Evolutionary conservation across 441 rosid genomes (phyloP), one percentile per base, ranked within the genome.

Genomic region (Hura crepitans): DNA sequence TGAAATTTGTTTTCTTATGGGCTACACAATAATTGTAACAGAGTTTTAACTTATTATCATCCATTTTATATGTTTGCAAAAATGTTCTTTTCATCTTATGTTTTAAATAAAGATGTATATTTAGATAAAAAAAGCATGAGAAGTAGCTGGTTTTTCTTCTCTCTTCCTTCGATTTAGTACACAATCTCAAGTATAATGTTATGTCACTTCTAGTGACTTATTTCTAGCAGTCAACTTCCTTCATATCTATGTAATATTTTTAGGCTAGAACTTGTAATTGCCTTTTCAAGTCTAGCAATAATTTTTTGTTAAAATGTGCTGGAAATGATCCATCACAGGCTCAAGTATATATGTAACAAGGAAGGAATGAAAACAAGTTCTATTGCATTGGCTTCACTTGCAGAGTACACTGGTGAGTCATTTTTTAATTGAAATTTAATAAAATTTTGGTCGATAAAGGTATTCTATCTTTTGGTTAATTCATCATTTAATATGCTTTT

Each of bases 321-420:
- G 39, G 58, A 37, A 35, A 62, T 59, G 55, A 12, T 11, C 75
- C 39, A 67, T 80, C 74, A 39, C 75, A 96, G 99, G 87, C 95
- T 96, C 74, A 96, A 87, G 80, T 82, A 87, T 75, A 87, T 96
- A 45, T 92, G 99, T 77, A 86, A 77, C 78, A 87, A 81, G 79
- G 99, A 96, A 84, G 90, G 96, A 62, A 86, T 85, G 91, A 87
- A 78, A 84, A 80, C 93, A 78, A 93, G 92, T 81, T 88, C 99
- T 62, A 81, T 86, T 61, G 96, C 89, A 42, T 96, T 96, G 47
- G 74, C 92, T 54, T 85, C 89, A 62, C 87, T 96, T 65, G 96
- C 97, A 2, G 98, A 96, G 69, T 93, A 83, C 84, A 87, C 99
- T 68, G 98, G 99, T 96, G 81, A 78, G 84, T 68, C 66, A 68